Base-by-base conservation (phyloP, 2,329 filamentous ascomycete species). In the Hypomyces rosellus region DNA sequence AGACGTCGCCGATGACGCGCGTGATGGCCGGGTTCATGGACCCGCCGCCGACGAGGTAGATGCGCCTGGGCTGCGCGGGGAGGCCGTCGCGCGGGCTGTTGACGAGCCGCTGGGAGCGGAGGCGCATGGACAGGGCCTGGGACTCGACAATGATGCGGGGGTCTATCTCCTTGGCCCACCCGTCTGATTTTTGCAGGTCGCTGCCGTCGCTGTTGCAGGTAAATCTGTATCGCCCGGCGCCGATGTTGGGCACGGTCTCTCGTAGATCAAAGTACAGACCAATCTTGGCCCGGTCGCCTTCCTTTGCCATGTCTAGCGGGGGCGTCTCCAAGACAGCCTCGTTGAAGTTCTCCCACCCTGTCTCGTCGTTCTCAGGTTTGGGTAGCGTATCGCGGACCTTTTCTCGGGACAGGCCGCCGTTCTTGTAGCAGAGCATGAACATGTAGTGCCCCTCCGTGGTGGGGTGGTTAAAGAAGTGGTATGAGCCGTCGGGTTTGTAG, bases 341-440 rank as follows among this genome's bases (percentile, higher is more conserved):
- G 75, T 97, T 93, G 76, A 97, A 99, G 46, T 69, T 76, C 46
- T 81, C 79, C 93, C 93, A 99, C 11, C 76, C 74, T 50, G 85
- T 76, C 4, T 68, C 58, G 30, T 68, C 65, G 22, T 53, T 9
- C 9, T 73, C 66, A 22, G 71, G 69, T 18, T 72, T 67, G 38
- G 89, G 86, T 47, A 97, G 81, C 0, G 81, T 77, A 64, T 99
- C 89, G 49, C 93, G 86, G 55, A 97, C 82, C 61, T 88, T 84
- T 66, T 99, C 93, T 41, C 93, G 86, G 2, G 93, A 92, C 1
- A 97, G 82, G 2, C 90, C 90, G 59, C 93, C 93, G 70, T 99
- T 99, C 72, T 97, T 97, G 76, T 97, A 99, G 77, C 93, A 99
- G 34, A 99, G 82, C 93, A 99, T 99, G 71, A 99, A 97, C 93